Evolutionary conservation across 805 yeast genomes (phyloP), one percentile per base, ranked within the genome.

Genomic region (Metschnikowia lunata): DNA sequence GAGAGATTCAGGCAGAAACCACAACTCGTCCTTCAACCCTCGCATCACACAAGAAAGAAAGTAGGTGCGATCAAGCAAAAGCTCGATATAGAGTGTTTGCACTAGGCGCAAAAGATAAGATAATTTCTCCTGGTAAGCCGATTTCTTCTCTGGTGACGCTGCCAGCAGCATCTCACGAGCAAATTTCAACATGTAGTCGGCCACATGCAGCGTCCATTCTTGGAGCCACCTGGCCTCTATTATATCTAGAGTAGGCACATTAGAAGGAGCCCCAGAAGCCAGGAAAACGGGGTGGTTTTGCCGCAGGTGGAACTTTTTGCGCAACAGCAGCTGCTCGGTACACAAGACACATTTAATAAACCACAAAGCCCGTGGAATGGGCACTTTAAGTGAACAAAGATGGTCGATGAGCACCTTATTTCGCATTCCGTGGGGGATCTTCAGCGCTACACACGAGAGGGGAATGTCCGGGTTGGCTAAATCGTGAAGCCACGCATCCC

Each of bases 121-220:
- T 37, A 88, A 70, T 42, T 76, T 77, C 7, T 54, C 54, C 55
- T 72, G 74, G 82, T 79, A 78, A 1, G 58, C 13, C 50, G 61
- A 45, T 60, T 69, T 49, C 26, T 54, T 58, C 14, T 71, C 75
- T 0, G 46, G 47, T 6, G 62, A 44, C 6, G 50, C 45, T 4
- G 66, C 57, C 7, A 35, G 33, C 6, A 45, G 36, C 59, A 69
- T 58, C 29, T 74, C 78, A 35, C 71, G 67, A 23, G 82, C 68
- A 26, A 76, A 68, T 49, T 72, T 72, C 49, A 75, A 80, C 10
- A 83, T 54, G 52, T 72, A 85, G 43, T 78, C 81, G 3, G 81
- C 72, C 12, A 90, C 81, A 51, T 86, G 95, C 34, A 82, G 85
- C 0, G 97, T 86, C 98, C 98, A 91, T 59, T 88, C 96, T 46